Evolutionary conservation across 202 grass and related monocot genomes (phyloP).

Genomic region (Elaeis oleifera): DNA sequence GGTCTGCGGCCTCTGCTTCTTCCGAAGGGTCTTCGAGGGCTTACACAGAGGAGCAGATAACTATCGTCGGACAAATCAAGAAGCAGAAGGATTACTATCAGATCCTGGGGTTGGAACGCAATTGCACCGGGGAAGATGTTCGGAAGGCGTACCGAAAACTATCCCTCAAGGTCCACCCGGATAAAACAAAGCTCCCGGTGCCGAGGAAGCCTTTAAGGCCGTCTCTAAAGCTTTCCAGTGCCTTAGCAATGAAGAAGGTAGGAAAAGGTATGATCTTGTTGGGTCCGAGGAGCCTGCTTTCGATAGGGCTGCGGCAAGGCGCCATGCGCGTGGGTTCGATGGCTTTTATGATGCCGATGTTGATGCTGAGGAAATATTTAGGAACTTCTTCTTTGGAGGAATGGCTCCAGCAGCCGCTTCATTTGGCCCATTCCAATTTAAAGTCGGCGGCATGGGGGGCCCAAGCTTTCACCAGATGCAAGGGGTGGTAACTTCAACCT

Average conservation of each 20-base stretch:
- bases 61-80: not conserved
- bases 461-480: constrained; percentile 7
- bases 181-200: constrained; percentile 5
- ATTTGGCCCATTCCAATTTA: constrained; percentile 52
- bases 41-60: constrained; percentile 3
- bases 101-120: not conserved
- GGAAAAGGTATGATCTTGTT: constrained; percentile 5
- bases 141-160: constrained; percentile 2
- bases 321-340: not conserved
- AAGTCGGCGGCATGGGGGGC: constrained; percentile 38
- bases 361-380: not conserved
- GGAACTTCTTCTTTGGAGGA: constrained; percentile 18
- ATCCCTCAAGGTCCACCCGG: constrained; percentile 8
- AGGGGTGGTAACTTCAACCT: constrained; percentile 33
- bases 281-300: not conserved
- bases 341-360: not conserved
- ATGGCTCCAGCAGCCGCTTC: not conserved
- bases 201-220: constrained; percentile 2
- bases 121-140: constrained; percentile 1
- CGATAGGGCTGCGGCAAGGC: not conserved
- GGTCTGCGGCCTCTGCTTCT: not conserved
- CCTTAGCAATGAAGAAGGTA: not conserved
- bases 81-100: constrained; percentile 5
- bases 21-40: not conserved
- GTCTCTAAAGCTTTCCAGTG: constrained; percentile 11